Evolutionary conservation across 805 yeast genomes (phyloP).

Genomic region (Saturnispora quitensis): DNA sequence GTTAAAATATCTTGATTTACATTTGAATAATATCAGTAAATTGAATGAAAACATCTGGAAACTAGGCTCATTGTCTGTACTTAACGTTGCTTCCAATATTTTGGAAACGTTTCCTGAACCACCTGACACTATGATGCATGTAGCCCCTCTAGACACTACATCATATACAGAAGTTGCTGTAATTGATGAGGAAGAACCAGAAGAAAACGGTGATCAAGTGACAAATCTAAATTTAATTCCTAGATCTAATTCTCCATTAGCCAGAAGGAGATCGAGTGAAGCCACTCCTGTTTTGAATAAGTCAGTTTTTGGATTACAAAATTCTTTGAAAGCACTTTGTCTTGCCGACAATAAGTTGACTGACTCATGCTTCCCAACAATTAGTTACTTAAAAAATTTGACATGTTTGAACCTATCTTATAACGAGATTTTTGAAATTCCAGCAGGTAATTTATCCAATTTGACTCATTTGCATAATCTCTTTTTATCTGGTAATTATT

Average conservation of each 20-base stretch:
- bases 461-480: slow-evolving; percentile 51
- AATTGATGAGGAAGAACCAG: slow-evolving; percentile 2
- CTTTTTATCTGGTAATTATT: slow-evolving; percentile 74
- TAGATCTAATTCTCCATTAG: background rate
- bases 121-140: slow-evolving; percentile 22
- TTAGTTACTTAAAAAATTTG: slow-evolving; percentile 51
- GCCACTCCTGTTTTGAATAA: slow-evolving; percentile 6
- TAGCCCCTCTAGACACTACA: slow-evolving; percentile 3
- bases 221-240: background rate
- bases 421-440: slow-evolving; percentile 76
- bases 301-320: slow-evolving; percentile 11
- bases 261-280: slow-evolving; percentile 14
- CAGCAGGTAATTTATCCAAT: slow-evolving; percentile 57
- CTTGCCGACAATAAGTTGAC: slow-evolving; percentile 77
- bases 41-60: slow-evolving; percentile 64
- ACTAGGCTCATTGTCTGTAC: slow-evolving; percentile 41
- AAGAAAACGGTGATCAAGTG: slow-evolving; percentile 3
- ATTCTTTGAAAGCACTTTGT: slow-evolving; percentile 42
- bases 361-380: slow-evolving; percentile 65
- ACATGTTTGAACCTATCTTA: slow-evolving; percentile 68
- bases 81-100: slow-evolving; percentile 70
- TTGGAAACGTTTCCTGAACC: slow-evolving; percentile 52
- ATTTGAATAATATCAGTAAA: slow-evolving; percentile 69
- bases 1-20: slow-evolving; percentile 65
- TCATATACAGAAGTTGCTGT: background rate